Evolutionary conservation across 192 early-diverging fungal species (phyloP).

Genomic region (Linnemannia hyalina): DNA sequence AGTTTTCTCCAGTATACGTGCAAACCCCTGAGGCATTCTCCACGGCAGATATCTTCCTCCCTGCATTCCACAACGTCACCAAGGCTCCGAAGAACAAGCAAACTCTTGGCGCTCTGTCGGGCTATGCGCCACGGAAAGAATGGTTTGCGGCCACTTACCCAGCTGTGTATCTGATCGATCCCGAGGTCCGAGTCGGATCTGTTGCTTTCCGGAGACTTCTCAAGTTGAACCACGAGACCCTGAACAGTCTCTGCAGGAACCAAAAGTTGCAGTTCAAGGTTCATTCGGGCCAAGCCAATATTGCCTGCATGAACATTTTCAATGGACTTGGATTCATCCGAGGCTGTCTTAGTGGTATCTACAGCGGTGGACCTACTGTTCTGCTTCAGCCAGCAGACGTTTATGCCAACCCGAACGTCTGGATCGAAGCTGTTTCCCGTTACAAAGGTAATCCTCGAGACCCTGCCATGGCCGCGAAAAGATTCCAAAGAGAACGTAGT

Average conservation of each 20-base stretch:
- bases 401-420: constrained; percentile 43
- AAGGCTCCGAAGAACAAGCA: constrained; percentile 76
- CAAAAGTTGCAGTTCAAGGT: constrained; percentile 69
- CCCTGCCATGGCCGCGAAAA: neutral
- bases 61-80: constrained; percentile 66
- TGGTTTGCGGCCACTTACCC: constrained; percentile 64
- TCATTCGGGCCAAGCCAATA: constrained; percentile 51
- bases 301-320: constrained; percentile 48
- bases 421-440: constrained; percentile 52
- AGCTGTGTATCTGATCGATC: constrained; percentile 66
- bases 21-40: constrained; percentile 55
- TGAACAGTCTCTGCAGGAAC: constrained; percentile 70
- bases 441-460: constrained; percentile 50
- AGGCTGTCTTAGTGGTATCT: constrained; percentile 44
- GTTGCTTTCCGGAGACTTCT: constrained; percentile 39
- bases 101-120: constrained; percentile 65
- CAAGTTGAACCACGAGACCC: constrained; percentile 62
- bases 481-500: neutral
- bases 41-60: constrained; percentile 61
- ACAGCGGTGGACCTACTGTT: constrained; percentile 49
- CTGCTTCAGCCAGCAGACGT: constrained; percentile 47
- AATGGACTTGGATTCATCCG: constrained; percentile 52
- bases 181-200: constrained; percentile 48
- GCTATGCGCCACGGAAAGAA: constrained; percentile 65
- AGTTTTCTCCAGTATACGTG: constrained; percentile 55